Base-by-base conservation (phyloP, 169 alveolate genomes). In the Plasmodium gonderi region DNA sequence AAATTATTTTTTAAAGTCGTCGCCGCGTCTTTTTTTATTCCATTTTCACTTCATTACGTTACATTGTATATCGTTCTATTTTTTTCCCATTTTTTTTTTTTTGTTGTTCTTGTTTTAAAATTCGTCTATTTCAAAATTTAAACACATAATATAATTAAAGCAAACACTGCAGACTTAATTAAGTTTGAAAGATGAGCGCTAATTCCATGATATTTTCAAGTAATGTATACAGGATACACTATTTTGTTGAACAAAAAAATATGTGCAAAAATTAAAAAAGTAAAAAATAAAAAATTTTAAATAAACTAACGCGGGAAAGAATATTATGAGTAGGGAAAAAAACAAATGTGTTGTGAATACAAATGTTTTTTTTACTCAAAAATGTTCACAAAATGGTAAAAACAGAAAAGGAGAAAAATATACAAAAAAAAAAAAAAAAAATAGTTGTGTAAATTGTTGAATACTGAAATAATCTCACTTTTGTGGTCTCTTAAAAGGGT, bases 401-500 rank as follows among this genome's bases (percentile, higher is more conserved):
- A 54, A 54, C 69, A 54, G n/a, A 54, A 54, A 54, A 2, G 69
- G 69, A 17, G 23, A n/a, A 31, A 54, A 54, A 54, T 17, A 54
- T 31, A 3, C 69, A n/a, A 54, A 17, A n/a, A 54, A n/a, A 1
- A 11, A n/a, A 54, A 17, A n/a, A 54, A n/a, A 1, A 11, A 8
- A 11, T 11, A 12, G 33, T 54, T 23, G 69, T 54, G 3, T 2
- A 0, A 54, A 54, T 54, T 54, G 33, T 54, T n/a, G n/a, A n/a
- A n/a, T n/a, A n/a, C n/a, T n/a, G n/a, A n/a, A n/a, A n/a, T n/a
- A n/a, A 31, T 12, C 69, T 9, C n/a, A 31, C 69, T 31, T n/a
- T 23, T 8, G 12, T 3, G 9, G 69, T 31, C 69, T 54, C 33
- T 54, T 54, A 85, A 85, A 85, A 85, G 26, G 92, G 92, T 1